Percentiles rank a stretch among this genome's conserved stretches.
Evolutionary conservation across 176 grass and related monocot genomes (phyloP).

Genomic region (Poa pratensis): DNA sequence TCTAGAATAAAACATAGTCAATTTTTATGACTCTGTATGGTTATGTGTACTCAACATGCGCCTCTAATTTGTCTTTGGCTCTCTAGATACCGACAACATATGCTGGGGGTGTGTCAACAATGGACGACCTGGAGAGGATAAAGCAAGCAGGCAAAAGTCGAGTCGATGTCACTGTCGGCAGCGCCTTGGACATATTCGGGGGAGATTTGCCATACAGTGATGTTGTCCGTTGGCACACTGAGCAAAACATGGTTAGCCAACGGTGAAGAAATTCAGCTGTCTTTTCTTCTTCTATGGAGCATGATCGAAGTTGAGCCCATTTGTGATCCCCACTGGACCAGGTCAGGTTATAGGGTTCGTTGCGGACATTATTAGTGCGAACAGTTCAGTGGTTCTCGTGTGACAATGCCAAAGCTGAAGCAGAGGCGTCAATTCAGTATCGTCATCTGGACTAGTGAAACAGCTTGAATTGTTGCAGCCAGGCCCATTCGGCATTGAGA

Average conservation of each 20-base stretch:
- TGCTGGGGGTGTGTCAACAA: conserved; percentile 83
- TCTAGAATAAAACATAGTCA: no score
- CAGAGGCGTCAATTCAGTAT: background rate
- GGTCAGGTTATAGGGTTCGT: background rate
- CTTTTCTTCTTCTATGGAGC: background rate
- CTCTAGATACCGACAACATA: conserved; percentile 84
- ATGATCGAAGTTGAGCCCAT: background rate
- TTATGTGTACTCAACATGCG: background rate
- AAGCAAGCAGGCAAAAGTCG: conserved; percentile 64
- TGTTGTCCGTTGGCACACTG: conserved; percentile 78
- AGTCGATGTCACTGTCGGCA: conserved; percentile 82
- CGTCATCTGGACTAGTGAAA: no score
- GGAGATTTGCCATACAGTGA: conserved; percentile 62
- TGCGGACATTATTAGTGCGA: background rate
- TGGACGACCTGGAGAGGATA: conserved; percentile 88
- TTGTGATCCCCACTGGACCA: conserved; percentile 16
- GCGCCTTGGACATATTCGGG: conserved; percentile 84
- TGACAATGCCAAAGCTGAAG: background rate
- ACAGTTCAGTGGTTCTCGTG: background rate
- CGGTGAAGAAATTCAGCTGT: conserved; percentile 13
- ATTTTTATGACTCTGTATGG: background rate
- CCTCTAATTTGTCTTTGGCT: background rate
- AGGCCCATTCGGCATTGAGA: background rate
- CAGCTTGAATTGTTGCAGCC: no score
- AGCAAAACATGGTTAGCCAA: conserved; percentile 59